Evolutionary conservation across 495 filamentous ascomycete genomes (phyloP), one percentile per base, ranked within the genome.

Genomic region (Schizothecium vesticola): DNA sequence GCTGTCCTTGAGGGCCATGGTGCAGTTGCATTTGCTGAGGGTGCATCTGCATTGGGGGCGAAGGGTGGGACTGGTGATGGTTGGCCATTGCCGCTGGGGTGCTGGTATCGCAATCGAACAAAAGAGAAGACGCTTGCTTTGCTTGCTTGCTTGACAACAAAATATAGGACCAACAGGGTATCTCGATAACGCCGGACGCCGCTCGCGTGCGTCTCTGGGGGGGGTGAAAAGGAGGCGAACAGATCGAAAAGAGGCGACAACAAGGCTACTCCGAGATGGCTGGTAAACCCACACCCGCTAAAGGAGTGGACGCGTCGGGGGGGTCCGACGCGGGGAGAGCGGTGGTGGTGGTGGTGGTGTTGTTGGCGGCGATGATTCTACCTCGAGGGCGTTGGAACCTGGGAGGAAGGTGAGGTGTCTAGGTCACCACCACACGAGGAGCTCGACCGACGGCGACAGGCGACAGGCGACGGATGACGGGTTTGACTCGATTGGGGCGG

Each of bases 11-110:
- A 60, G 80, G 80, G 0, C 79, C 83, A 76, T 86, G 84, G 74
- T 86, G 85, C 81, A 86, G 80, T 72, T 85, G 85, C 81, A 86
- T 80, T 71, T 85, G 43, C 43, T 51, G 43, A 51, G 43, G 43
- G 12, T 51, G 84, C 82, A 86, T 85, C 67, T 81, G 79, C 78
- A 84, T 83, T 60, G 83, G 82, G 8, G 85, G 84, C 36, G 84
- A 86, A 3, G 83, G 84, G 51, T 87, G 85, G 61, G 84, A 86
- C 8, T 81, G 84, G 56, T 87, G 85, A 63, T 86, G 85, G 71
- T 81, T 83, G 28, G 84, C 82, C 85, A 87, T 87, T 71, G 29
- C 55, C 31, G 29, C 56, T 61, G 61, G 64, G 56, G 9, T 56
- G 33, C 12, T 31, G 25, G 21, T 29, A 24, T 33, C 12, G 33